These are phyloP conservation scores for Pichia sp. DNA, from an alignment of 1,139 yeast genomes.

Conservation along the genomic window DNA sequence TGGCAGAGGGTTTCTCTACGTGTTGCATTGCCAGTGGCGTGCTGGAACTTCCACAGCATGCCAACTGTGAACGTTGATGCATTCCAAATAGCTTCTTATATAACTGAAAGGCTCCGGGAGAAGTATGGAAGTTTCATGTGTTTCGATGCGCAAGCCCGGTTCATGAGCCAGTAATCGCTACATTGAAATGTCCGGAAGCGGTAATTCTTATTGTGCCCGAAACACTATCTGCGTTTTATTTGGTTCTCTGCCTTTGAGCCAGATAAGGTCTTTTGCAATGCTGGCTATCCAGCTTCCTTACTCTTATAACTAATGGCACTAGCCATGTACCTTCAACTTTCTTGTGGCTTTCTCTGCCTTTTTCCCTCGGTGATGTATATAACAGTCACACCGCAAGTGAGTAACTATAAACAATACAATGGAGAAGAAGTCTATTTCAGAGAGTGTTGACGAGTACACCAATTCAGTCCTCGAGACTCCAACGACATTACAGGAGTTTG, in stretches of 20 bases:
- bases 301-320: too few species aligned
- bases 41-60: neutral
- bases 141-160: neutral
- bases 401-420: neutral
- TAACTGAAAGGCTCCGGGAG: neutral
- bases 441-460: neutral
- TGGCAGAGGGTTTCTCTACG: neutral
- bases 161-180: neutral
- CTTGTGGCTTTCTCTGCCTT: too few species aligned
- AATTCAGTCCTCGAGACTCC: conserved; percentile 2
- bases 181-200: conserved; percentile 7
- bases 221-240: neutral
- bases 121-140: neutral
- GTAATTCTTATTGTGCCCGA: neutral
- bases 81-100: too few species aligned
- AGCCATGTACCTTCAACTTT: too few species aligned
- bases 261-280: too few species aligned
- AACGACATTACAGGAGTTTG: neutral
- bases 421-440: neutral
- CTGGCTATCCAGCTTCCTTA: too few species aligned
- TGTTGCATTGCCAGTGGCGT: neutral
- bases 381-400: too few species aligned
- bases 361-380: too few species aligned
- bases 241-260: too few species aligned
- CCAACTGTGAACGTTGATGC: neutral